These are phyloP conservation scores for Pseudofabraea citricarpa DNA, from an alignment of 2,329 filamentous ascomycete genomes.

Conservation along the genomic window DNA sequence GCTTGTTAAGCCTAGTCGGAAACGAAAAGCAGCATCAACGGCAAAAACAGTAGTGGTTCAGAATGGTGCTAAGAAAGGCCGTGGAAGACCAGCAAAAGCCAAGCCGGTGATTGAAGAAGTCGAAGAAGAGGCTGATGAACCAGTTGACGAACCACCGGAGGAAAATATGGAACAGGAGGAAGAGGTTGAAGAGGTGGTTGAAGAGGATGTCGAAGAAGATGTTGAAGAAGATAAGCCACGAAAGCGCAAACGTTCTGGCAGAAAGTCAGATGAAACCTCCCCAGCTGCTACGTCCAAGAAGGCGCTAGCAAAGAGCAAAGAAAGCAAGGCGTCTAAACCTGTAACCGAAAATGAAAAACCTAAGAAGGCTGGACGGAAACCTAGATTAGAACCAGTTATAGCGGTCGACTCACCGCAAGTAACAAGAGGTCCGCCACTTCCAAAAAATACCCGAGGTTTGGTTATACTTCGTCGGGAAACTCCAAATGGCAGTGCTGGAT, in stretches of 20 bases:
- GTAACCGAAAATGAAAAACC: background rate
- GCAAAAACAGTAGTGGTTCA: slow-evolving; percentile 8
- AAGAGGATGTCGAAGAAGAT: too few species aligned
- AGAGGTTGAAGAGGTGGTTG: background rate
- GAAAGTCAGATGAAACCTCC: background rate
- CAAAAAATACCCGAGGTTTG: slow-evolving; percentile 41
- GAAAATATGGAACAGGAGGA: too few species aligned
- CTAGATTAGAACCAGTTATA: slow-evolving; percentile 15
- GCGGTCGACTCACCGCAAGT: slow-evolving; percentile 22
- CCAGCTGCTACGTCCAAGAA: slow-evolving; percentile 10
- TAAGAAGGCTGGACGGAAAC: slow-evolving; percentile 13
- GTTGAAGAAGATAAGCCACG: background rate
- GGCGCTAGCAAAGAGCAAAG: too few species aligned
- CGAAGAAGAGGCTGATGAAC: slow-evolving; percentile 14
- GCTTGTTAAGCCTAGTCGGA: slow-evolving; percentile 7
- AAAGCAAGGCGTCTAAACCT: background rate
- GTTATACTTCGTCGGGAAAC: slow-evolving; percentile 46
- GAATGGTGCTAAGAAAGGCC: slow-evolving; percentile 3
- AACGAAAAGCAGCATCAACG: slow-evolving; percentile 11
- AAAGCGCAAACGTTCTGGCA: background rate
- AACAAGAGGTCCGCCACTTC: slow-evolving; percentile 29
- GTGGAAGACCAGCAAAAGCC: slow-evolving; percentile 3
- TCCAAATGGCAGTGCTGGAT: slow-evolving; percentile 26
- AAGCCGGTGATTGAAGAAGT: slow-evolving; percentile 15
- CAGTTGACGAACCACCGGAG: too few species aligned